Evolutionary conservation across 768 basidiomycete genomes (phyloP).

Genomic region (Roridomyces roridus): DNA sequence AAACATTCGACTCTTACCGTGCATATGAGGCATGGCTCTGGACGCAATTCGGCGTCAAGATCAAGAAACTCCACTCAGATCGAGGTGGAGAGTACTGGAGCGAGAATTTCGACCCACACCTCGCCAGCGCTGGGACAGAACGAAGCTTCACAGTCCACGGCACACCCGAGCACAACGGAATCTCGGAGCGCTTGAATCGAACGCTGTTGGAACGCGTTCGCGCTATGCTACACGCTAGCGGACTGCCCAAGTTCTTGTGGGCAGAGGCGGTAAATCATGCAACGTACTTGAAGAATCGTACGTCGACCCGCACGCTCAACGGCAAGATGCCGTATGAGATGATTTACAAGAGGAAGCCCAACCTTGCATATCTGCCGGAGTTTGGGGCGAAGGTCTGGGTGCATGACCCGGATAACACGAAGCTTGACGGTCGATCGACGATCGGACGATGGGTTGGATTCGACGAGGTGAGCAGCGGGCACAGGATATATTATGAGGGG

Average conservation of each 20-base stretch:
- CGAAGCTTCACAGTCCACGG: constrained; percentile 29
- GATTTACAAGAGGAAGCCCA: constrained; percentile 24
- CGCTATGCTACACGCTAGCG: constrained; percentile 33
- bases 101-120: constrained; percentile 25
- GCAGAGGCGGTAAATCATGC: constrained; percentile 33
- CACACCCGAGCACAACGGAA: constrained; percentile 41
- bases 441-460: constrained; percentile 42
- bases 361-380: constrained; percentile 23
- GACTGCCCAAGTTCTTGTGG: constrained; percentile 39
- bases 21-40: constrained; percentile 28
- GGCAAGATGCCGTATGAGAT: constrained; percentile 29
- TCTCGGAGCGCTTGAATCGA: constrained; percentile 42
- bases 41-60: constrained; percentile 30
- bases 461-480: constrained; percentile 37
- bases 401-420: constrained; percentile 23
- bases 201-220: constrained; percentile 33
- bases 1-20: constrained; percentile 30
- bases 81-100: constrained; percentile 36
- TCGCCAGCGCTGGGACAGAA: constrained; percentile 27
- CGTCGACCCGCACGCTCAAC: constrained; percentile 26
- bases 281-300: constrained; percentile 33
- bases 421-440: constrained; percentile 32
- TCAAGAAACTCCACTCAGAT: constrained; percentile 36
- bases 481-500: constrained; percentile 37
- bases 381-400: constrained; percentile 32